phyloP scores from a whole-genome alignment of 2,329 filamentous ascomycete species.

The Colletotrichum filicis region DNA sequence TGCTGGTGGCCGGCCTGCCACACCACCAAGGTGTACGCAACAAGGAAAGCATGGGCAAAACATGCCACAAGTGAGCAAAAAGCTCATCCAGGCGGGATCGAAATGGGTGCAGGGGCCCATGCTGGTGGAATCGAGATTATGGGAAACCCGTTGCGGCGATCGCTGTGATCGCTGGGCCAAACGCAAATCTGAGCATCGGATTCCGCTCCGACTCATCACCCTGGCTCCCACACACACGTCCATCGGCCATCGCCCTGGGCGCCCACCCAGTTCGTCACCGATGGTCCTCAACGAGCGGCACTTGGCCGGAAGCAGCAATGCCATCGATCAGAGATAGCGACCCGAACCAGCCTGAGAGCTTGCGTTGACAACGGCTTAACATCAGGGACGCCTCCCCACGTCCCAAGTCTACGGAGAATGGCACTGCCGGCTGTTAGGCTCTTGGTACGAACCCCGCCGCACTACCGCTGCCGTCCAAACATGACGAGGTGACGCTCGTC shows the following conservation, averaged over 20 bases:
- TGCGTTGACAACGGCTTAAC: conserved; percentile 5
- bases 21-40: background rate
- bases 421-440: conserved; percentile 1
- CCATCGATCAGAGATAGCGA: background rate
- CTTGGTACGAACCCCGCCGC: background rate
- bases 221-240: background rate
- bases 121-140: conserved; percentile 14
- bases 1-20: background rate
- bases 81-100: background rate
- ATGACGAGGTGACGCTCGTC: conserved; percentile 7
- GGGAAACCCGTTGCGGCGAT: conserved; percentile 28
- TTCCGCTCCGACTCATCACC: conserved; percentile 25
- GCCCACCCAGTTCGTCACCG: background rate
- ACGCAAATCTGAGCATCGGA: conserved; percentile 33
- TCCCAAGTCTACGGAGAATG: background rate
- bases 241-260: background rate
- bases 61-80: background rate
- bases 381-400: background rate
- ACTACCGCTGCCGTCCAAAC: background rate
- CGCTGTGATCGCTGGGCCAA: conserved; percentile 28
- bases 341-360: background rate
- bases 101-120: conserved; percentile 9
- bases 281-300: background rate
- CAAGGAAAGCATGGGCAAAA: background rate
- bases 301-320: conserved; percentile 4